Conservation (phyloP, 1,139 yeast genomes). For the Candida sanyaensis region DNA sequence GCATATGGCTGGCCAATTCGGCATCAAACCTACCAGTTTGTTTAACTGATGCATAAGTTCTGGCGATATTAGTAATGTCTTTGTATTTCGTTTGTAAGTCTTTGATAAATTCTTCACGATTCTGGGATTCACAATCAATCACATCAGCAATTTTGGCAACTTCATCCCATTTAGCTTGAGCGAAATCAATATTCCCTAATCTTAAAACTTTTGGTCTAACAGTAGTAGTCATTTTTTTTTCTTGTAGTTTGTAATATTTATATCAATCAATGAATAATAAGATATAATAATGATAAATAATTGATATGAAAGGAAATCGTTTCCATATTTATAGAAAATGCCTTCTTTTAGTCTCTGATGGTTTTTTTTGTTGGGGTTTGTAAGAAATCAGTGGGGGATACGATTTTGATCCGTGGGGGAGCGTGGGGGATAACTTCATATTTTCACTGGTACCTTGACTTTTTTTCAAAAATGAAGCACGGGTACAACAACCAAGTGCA, state of each 20-base stretch:
- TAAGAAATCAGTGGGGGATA: no score
- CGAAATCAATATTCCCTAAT: constrained; percentile 55
- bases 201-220: constrained; percentile 57
- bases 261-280: not conserved
- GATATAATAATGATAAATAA: no score
- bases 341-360: not conserved
- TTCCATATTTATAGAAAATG: no score
- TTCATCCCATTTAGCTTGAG: constrained; percentile 58
- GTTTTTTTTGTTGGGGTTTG: not conserved
- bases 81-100: constrained; percentile 52
- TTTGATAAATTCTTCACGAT: constrained; percentile 50
- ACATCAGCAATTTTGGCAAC: constrained; percentile 51
- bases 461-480: no score
- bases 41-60: constrained; percentile 49
- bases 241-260: not conserved
- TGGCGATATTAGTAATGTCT: constrained; percentile 49
- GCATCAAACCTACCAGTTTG: constrained; percentile 76
- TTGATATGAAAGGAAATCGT: no score
- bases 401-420: not conserved
- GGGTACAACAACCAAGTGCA: no score
- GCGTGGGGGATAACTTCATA: not conserved
- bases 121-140: constrained; percentile 43
- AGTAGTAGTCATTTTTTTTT: constrained; percentile 2
- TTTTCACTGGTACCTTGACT: no score
- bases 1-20: constrained; percentile 63